phyloP scores from a whole-genome alignment of 768 basidiomycete species.

The Candolleomyces eurysporus region DNA sequence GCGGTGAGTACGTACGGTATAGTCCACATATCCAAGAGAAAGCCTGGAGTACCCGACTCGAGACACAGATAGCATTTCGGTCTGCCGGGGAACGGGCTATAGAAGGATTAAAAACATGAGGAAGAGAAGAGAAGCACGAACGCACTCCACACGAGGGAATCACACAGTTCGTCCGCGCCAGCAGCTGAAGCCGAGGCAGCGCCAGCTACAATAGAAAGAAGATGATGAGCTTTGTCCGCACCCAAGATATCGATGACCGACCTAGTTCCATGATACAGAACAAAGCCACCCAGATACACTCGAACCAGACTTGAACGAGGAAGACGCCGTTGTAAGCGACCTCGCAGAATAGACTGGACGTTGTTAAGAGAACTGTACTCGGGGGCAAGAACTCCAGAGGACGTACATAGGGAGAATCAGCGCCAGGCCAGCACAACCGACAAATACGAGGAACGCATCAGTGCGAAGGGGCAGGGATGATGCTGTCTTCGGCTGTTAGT shows the following conservation, averaged over 20 bases:
- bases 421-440: slow-evolving; percentile 57
- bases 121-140: neutral
- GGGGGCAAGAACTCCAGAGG: neutral
- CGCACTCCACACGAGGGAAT: neutral
- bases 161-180: neutral
- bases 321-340: slow-evolving; percentile 48
- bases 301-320: slow-evolving; percentile 69
- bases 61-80: slow-evolving; percentile 40
- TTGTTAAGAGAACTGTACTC: slow-evolving; percentile 4
- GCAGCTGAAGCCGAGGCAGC: slow-evolving; percentile 12
- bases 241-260: slow-evolving; percentile 27
- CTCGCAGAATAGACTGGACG: slow-evolving; percentile 56
- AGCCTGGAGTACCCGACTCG: slow-evolving; percentile 52
- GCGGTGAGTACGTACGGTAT: slow-evolving; percentile 20
- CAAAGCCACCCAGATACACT: slow-evolving; percentile 57
- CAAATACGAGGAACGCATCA: slow-evolving; percentile 58
- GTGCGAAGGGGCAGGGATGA: slow-evolving; percentile 36
- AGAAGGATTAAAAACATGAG: slow-evolving; percentile 1
- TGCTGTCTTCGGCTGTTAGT: slow-evolving; percentile 2
- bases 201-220: slow-evolving; percentile 13
- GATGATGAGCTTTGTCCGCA: neutral
- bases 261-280: slow-evolving; percentile 62
- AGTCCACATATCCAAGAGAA: slow-evolving; percentile 55
- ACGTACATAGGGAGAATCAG: slow-evolving; percentile 61
- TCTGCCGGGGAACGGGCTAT: neutral